Conservation (phyloP, 2,329 filamentous ascomycete genomes). For the Hypoxylon sp. region DNA sequence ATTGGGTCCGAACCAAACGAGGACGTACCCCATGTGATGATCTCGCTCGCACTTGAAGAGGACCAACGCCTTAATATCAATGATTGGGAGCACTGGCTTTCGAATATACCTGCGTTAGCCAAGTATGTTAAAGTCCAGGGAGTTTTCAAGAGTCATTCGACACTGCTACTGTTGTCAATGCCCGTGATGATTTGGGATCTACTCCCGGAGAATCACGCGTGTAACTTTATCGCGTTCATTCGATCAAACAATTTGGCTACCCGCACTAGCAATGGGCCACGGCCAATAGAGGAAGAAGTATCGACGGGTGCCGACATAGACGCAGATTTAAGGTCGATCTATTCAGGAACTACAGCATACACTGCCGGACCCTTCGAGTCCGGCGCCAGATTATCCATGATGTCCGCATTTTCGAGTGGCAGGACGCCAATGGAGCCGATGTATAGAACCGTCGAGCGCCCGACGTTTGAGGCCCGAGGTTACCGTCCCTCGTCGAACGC, state of each 20-base stretch:
- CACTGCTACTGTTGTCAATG: constrained; percentile 69
- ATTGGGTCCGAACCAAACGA: constrained; percentile 64
- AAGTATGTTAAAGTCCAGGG: constrained; percentile 74
- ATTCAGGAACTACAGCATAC: constrained; percentile 51
- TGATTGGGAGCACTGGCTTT: constrained; percentile 72
- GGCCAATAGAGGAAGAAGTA: constrained; percentile 37
- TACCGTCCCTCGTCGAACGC: constrained; percentile 20
- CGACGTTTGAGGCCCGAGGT: constrained; percentile 25
- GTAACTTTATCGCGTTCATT: constrained; percentile 71
- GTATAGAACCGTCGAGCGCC: constrained; percentile 33
- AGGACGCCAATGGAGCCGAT: constrained; percentile 41
- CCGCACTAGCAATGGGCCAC: constrained; percentile 48
- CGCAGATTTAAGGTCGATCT: constrained; percentile 49
- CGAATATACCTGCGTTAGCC: constrained; percentile 69
- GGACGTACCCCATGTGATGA: constrained; percentile 72
- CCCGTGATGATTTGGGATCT: constrained; percentile 73
- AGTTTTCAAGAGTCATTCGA: constrained; percentile 74
- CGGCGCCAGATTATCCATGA: constrained; percentile 39
- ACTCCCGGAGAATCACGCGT: constrained; percentile 70
- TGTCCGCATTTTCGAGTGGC: constrained; percentile 41
- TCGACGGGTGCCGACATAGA: constrained; percentile 46
- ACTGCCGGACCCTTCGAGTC: constrained; percentile 41
- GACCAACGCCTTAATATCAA: constrained; percentile 70
- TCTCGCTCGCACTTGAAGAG: constrained; percentile 71
- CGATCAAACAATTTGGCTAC: constrained; percentile 69